These are phyloP conservation scores for Lasiodiplodia gonubiensis DNA, from an alignment of 2,329 filamentous ascomycete genomes.

Conservation along the genomic window DNA sequence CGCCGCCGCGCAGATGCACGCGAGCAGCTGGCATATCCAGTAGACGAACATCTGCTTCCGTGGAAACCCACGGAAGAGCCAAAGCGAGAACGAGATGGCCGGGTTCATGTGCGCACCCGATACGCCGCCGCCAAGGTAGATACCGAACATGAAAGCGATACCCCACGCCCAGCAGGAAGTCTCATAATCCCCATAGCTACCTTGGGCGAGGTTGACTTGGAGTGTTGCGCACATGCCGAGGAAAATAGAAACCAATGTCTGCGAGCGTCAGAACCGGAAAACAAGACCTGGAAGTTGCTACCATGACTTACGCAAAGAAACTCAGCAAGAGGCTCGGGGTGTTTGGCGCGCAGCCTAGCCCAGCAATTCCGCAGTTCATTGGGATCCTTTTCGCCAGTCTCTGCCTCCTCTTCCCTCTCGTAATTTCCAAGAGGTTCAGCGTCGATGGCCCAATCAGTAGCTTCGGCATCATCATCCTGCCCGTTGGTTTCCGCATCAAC, in stretches of 20 bases:
- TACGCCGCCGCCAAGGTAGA: conserved; percentile 55
- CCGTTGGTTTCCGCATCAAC: neutral
- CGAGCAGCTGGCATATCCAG: conserved; percentile 43
- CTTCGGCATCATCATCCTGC: neutral
- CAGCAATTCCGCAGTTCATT: conserved; percentile 26
- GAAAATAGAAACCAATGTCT: conserved; percentile 24
- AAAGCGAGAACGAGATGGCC: conserved; percentile 49
- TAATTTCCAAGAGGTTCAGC: conserved; percentile 16
- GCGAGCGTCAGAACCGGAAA: neutral
- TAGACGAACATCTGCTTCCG: conserved; percentile 37
- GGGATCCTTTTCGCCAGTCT: conserved; percentile 5
- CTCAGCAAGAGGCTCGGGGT: conserved; percentile 26
- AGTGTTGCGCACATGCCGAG: conserved; percentile 24
- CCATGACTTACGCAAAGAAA: conserved; percentile 23
- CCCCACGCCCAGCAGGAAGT: conserved; percentile 51
- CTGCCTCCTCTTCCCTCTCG: neutral
- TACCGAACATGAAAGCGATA: conserved; percentile 59
- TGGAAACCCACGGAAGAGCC: conserved; percentile 45
- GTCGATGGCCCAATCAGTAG: conserved; percentile 23
- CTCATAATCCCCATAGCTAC: conserved; percentile 25
- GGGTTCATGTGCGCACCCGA: conserved; percentile 58
- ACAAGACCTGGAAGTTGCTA: neutral
- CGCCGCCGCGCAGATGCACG: conserved; percentile 42
- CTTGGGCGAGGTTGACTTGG: conserved; percentile 8
- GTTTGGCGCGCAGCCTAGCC: conserved; percentile 22